phyloP scores from a whole-genome alignment of 2,329 filamentous ascomycete species.

The Penicillium brasilianum region DNA sequence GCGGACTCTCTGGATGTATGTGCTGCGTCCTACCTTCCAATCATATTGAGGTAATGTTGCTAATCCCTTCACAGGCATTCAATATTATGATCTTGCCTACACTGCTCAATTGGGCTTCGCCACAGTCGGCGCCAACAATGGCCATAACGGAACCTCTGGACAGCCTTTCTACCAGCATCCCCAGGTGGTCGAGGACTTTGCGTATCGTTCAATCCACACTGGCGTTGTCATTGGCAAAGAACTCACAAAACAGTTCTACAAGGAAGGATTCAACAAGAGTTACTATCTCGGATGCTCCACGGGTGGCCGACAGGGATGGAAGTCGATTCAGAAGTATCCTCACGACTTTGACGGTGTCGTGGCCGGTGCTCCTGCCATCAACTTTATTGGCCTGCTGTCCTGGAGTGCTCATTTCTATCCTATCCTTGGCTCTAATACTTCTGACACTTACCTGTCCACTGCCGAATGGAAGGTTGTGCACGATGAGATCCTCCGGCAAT shows the following conservation, averaged over 20 bases:
- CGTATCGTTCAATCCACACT: conserved; percentile 52
- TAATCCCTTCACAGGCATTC: conserved; percentile 42
- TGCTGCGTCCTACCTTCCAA: conserved; percentile 5
- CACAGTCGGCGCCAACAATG: conserved; percentile 56
- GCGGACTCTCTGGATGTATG: conserved; percentile 55
- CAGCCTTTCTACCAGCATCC: conserved; percentile 53
- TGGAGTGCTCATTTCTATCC: conserved; percentile 52
- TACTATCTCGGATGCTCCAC: conserved; percentile 57
- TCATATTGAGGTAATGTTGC: neutral
- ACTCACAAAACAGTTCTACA: conserved; percentile 48
- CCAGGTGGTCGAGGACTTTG: conserved; percentile 56
- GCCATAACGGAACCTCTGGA: conserved; percentile 57
- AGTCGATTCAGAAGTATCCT: conserved; percentile 52
- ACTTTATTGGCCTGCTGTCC: conserved; percentile 51
- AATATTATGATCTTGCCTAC: conserved; percentile 53
- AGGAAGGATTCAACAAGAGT: conserved; percentile 47
- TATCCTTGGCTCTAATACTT: conserved; percentile 45
- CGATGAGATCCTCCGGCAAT: conserved; percentile 44
- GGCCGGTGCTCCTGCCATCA: conserved; percentile 50
- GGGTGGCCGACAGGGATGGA: conserved; percentile 56
- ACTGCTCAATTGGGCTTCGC: conserved; percentile 51
- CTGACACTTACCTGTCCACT: conserved; percentile 37
- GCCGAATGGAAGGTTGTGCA: conserved; percentile 41
- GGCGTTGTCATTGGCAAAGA: conserved; percentile 48
- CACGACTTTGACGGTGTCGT: conserved; percentile 57